Base-by-base conservation (phyloP, 176 grass and related monocot species). In the Elaeis guineensis region DNA sequence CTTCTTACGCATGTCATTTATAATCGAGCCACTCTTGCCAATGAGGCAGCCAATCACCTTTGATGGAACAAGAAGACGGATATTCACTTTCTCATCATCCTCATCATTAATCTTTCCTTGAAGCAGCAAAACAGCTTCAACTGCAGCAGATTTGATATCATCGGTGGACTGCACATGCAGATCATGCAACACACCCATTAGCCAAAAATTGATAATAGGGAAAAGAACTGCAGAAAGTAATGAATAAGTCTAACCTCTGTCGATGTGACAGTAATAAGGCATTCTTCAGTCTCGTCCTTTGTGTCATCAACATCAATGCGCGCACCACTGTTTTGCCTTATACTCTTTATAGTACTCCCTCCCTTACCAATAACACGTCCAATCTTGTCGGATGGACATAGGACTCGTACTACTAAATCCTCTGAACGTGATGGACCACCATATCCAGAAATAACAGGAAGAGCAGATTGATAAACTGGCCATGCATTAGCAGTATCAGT, bases 351-450 rank as follows among this genome's bases (percentile, higher is more conserved):
- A 21, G 94, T 98, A 66, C 64, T 49, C 59, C 94, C 94, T 49
- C 77, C 79, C 75, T 88, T 98, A 63, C 94, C 94, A 68, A 98
- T 98, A 72, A 98, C 88, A 29, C 90, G 69, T 48, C 88, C 94
- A 70, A 98, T 93, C 71, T 86, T 98, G 56, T 81, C 77, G 73
- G 73, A 75, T 63, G 94, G 94, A 51, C 94, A 98, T 52, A 98
- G 64, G 77, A 98, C 85, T 62, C 79, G 78, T 49, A 98, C 17
- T 21, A 86, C 57, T 52, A 98, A 73, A 48, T 98, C 88, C 26
- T 89, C 88, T 35, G 84, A 81, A 75, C 69, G 78, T 76, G 70
- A 54, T 29, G 79, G 73, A 70, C 72, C 69, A 72, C 75, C 75
- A 71, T 78, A 89, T 48, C 66, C 24, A 77, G 93, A 75, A 72